These are phyloP conservation scores for Hypericum perforatum DNA, from an alignment of 345 rosid species.

Conservation along the genomic window DNA sequence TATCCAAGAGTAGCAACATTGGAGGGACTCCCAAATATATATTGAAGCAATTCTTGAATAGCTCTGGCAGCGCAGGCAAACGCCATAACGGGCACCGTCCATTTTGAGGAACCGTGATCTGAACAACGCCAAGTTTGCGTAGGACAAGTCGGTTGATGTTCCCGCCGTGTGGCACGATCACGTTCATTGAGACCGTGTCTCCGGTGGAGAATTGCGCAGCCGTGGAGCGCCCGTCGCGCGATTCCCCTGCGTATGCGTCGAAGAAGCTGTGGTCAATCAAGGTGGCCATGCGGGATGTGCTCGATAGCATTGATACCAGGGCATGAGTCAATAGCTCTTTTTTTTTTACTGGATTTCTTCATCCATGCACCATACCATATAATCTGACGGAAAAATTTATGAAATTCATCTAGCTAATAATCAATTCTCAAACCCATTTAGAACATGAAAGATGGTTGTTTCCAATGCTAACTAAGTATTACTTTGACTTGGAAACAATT, in stretches of 20 bases:
- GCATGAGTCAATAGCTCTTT: constrained; percentile 27
- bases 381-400: constrained; percentile 22
- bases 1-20: constrained; percentile 39
- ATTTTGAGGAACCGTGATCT: constrained; percentile 31
- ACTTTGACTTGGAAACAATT: neutral
- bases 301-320: constrained; percentile 32
- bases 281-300: constrained; percentile 33
- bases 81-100: constrained; percentile 42
- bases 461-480: neutral
- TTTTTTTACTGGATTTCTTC: constrained; percentile 36
- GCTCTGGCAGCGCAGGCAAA: constrained; percentile 32
- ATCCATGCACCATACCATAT: constrained; percentile 61
- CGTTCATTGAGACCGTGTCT: constrained; percentile 30
- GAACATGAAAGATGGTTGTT: too few relatives aligned
- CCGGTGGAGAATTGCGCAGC: constrained; percentile 37
- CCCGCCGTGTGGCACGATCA: constrained; percentile 6
- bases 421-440: too few relatives aligned
- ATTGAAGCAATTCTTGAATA: constrained; percentile 27
- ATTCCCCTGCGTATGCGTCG: constrained; percentile 45
- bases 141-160: constrained; percentile 24
- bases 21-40: constrained; percentile 38
- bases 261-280: constrained; percentile 33
- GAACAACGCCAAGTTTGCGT: constrained; percentile 38
- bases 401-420: neutral
- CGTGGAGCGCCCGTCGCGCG: constrained; percentile 26